Evolutionary conservation across 1,284 basidiomycete species (phyloP), one percentile per base, ranked within the genome.

Genomic region (Peniophora sp.): DNA sequence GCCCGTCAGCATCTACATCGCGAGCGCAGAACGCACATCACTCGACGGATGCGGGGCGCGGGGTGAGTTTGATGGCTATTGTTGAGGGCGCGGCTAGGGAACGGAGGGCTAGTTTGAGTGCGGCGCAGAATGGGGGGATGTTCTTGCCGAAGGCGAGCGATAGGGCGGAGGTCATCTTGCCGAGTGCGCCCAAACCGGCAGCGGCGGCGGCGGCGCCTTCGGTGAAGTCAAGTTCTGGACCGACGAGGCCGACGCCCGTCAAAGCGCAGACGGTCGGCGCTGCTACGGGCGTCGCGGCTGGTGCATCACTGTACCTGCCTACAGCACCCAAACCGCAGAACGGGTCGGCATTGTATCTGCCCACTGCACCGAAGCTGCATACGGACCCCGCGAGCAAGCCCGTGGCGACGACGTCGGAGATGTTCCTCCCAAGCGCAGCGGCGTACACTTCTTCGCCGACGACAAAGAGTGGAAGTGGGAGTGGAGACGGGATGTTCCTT

Each of bases 61-160:
- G 23, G 12, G 51, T 47, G 32, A 37, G 44, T 12, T 63, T 87
- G 59, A 80, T 87, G 82, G 80, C 76, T 57, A 79, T 86, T 55
- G 78, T 86, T 3, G 82, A 84, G 57, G 76, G 72, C 52, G 77
- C 84, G 34, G 63, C 80, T 10, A 69, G 68, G 42, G 64, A 64
- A 49, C 56, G 60, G 41, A 55, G 57, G 32, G 58, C 57, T 3
- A 53, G 57, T 52, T 43, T 53, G 44, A 55, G 57, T 51, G 58
- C 61, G 48, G 64, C 66, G 47, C 65, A 63, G 18, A 62, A 64
- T 47, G 57, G 58, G 12, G 51, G 63, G 49, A 60, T 64, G 10
- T 56, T 67, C 52, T 55, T 61, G 3, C 57, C 67, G 1, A 60
- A 58, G 5, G 60, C 62, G 0, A 54, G 27, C 12, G 27, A 32